These are phyloP conservation scores for Cadophora sp. DNA, from an alignment of 2,329 filamentous ascomycete genomes.

Conservation along the genomic window DNA sequence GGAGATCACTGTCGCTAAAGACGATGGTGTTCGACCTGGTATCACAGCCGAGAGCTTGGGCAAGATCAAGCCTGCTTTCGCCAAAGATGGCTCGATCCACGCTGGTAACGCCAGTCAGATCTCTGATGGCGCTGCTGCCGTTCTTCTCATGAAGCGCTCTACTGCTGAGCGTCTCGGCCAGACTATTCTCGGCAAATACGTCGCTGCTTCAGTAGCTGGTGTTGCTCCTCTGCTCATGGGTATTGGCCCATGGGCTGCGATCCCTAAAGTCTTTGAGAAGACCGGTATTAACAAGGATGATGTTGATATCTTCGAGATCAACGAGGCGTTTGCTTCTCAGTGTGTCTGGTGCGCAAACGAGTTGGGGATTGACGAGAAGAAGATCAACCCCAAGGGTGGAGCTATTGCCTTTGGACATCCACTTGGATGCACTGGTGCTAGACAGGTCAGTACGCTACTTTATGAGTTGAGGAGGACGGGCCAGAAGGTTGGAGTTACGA, in stretches of 20 bases:
- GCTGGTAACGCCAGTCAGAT: conserved; percentile 96
- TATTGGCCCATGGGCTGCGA: conserved; percentile 92
- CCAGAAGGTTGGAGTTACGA: conserved; percentile 87
- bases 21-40: conserved; percentile 86
- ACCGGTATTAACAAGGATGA: conserved; percentile 87
- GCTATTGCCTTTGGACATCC: conserved; percentile 97
- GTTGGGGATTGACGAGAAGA: conserved; percentile 80
- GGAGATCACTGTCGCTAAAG: conserved; percentile 80
- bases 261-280: conserved; percentile 88
- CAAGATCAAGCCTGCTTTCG: conserved; percentile 91
- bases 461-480: conserved; percentile 87
- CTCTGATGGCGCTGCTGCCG: conserved; percentile 92
- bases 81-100: conserved; percentile 92
- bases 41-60: conserved; percentile 87
- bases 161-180: conserved; percentile 90
- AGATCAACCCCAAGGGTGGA: conserved; percentile 97
- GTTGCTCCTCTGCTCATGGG: conserved; percentile 96
- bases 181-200: conserved; percentile 90
- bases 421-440: conserved; percentile 89
- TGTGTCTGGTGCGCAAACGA: conserved; percentile 93
- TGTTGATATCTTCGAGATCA: conserved; percentile 98
- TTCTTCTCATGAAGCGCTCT: conserved; percentile 92
- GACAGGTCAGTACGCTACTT: conserved; percentile 90
- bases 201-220: conserved; percentile 83
- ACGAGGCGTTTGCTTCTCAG: conserved; percentile 97